phyloP scores from a whole-genome alignment of 2,329 filamentous ascomycete genomes.

The Fusarium xyrophilum region DNA sequence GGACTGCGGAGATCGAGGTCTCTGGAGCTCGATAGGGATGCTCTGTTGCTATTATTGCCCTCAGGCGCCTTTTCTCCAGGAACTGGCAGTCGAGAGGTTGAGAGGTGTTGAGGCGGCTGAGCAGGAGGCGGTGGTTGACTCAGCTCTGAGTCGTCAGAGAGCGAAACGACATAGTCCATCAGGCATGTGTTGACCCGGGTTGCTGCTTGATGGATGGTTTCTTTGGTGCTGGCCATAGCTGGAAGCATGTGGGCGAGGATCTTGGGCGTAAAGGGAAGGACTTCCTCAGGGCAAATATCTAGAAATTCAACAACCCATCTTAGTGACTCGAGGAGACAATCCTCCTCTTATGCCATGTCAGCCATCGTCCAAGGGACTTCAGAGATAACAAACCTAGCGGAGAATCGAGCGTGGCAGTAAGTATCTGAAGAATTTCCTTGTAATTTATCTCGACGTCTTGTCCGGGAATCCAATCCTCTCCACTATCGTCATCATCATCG shows the following conservation, averaged over 20 bases:
- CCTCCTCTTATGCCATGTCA: constrained; percentile 69
- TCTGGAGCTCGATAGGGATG: constrained; percentile 60
- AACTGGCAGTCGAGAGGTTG: constrained; percentile 52
- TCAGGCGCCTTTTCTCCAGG: constrained; percentile 54
- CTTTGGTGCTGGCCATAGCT: constrained; percentile 89
- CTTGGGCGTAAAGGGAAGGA: constrained; percentile 91
- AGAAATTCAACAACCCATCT: constrained; percentile 97
- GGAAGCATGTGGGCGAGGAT: constrained; percentile 91
- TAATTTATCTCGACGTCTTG: constrained; percentile 97
- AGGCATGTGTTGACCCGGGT: constrained; percentile 88
- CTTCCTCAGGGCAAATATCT: constrained; percentile 96
- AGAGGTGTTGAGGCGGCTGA: constrained; percentile 41
- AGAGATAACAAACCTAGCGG: constrained; percentile 66
- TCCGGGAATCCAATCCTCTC: constrained; percentile 96
- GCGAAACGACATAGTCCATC: constrained; percentile 91
- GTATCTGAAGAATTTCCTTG: constrained; percentile 86
- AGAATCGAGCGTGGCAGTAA: constrained; percentile 87
- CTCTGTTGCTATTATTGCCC: constrained; percentile 57
- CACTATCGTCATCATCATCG: constrained; percentile 68
- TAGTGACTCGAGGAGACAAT: constrained; percentile 87
- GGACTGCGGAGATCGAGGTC: constrained; percentile 62
- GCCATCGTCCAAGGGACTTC: neutral
- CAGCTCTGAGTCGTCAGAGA: constrained; percentile 71
- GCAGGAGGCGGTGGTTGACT: constrained; percentile 34
- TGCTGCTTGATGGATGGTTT: constrained; percentile 87